Percentiles rank a stretch among this genome's conserved stretches.
These are phyloP conservation scores for Castanopsis chinensis DNA, from an alignment of 306 rosid genomes.

Conservation along the genomic window DNA sequence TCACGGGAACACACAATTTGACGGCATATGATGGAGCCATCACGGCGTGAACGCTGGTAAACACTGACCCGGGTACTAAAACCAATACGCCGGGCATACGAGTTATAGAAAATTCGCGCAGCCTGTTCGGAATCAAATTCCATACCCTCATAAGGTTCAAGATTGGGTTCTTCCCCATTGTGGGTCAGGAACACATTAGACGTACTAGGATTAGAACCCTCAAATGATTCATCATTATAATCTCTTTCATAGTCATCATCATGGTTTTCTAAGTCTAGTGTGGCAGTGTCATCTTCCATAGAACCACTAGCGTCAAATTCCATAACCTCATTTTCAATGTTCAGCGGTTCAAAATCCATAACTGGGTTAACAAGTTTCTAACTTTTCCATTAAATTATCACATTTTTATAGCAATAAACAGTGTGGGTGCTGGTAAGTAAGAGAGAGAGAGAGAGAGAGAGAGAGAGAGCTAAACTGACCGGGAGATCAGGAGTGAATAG, in stretches of 20 bases:
- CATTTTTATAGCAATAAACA: background rate
- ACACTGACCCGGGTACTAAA: conserved; percentile 43
- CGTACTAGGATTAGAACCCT: conserved; percentile 2
- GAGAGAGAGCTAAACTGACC: background rate
- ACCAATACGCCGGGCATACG: conserved; percentile 32
- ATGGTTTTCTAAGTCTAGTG: conserved; percentile 14
- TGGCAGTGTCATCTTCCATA: conserved; percentile 13
- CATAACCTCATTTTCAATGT: conserved; percentile 16
- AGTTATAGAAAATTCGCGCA: conserved; percentile 46
- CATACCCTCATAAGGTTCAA: conserved; percentile 42
- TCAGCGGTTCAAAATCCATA: conserved; percentile 32
- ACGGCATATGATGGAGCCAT: conserved; percentile 44
- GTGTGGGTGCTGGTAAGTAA: background rate
- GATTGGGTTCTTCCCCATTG: conserved; percentile 30
- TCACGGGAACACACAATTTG: conserved; percentile 43
- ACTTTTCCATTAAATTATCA: background rate
- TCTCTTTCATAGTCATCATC: conserved; percentile 8
- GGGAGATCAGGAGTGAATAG: background rate
- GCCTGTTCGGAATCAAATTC: conserved; percentile 44
- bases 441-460: background rate
- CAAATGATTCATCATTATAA: conserved; percentile 9
- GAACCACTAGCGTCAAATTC: conserved; percentile 28
- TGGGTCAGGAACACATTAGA: background rate
- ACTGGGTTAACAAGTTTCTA: background rate
- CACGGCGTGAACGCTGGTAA: conserved; percentile 41